Conservation (phyloP, 2,329 filamentous ascomycete genomes). For the Colletotrichum tropicicola region DNA sequence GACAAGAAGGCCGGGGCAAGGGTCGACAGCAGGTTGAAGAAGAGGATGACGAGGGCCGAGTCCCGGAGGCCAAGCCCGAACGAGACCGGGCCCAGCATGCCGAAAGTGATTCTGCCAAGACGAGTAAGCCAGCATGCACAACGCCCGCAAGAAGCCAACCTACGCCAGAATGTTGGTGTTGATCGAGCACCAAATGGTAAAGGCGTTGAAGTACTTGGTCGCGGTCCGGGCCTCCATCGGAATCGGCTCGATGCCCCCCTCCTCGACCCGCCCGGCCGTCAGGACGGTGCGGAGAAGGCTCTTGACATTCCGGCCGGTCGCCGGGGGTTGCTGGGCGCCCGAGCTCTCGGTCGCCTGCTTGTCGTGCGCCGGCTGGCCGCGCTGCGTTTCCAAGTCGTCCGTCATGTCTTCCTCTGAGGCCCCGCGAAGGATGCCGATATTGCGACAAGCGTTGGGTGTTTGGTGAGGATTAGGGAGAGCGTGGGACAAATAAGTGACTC, state of each 20-base stretch:
- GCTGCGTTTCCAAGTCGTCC: slow-evolving; percentile 16
- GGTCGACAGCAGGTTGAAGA: slow-evolving; percentile 52
- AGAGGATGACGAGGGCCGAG: slow-evolving; percentile 53
- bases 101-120: slow-evolving; percentile 45
- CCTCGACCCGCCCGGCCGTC: slow-evolving; percentile 36
- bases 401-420: not conserved
- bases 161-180: slow-evolving; percentile 42
- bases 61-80: slow-evolving; percentile 51
- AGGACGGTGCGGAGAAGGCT: slow-evolving; percentile 17
- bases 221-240: slow-evolving; percentile 39
- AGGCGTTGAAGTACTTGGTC: slow-evolving; percentile 40
- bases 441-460: too few species aligned
- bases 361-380: not conserved
- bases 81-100: slow-evolving; percentile 55
- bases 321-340: not conserved
- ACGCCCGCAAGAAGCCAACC: slow-evolving; percentile 11
- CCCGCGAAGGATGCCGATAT: too few species aligned
- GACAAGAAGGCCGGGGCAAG: slow-evolving; percentile 50
- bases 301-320: not conserved
- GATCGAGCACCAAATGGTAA: slow-evolving; percentile 42
- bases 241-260: slow-evolving; percentile 40
- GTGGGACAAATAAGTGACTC: not conserved
- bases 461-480: not conserved
- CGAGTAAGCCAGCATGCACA: not conserved
- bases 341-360: slow-evolving; percentile 6